These are phyloP conservation scores for Rhizophagus sp. DNA, from an alignment of 192 early-diverging fungal genomes.

Conservation along the genomic window DNA sequence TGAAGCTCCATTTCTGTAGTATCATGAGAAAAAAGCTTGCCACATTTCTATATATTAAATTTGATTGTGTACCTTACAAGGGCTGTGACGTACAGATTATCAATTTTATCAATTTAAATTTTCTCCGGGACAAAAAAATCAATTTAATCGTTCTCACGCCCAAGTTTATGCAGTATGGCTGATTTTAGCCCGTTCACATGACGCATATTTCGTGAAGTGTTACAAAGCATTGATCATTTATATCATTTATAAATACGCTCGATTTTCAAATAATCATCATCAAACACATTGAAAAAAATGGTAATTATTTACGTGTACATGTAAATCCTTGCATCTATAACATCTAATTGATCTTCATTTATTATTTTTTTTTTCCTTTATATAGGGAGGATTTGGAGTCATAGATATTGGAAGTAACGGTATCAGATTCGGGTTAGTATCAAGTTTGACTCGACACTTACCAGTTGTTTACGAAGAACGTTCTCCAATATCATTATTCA, in stretches of 20 bases:
- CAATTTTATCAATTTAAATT: too few relatives aligned
- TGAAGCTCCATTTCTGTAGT: constrained; percentile 42
- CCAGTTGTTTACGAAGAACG: constrained; percentile 58
- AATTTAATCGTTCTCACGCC: too few relatives aligned
- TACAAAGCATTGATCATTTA: too few relatives aligned
- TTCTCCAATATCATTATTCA: constrained; percentile 55
- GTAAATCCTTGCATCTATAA: background rate
- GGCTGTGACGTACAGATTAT: too few relatives aligned
- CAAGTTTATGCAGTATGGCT: too few relatives aligned
- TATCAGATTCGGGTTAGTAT: constrained; percentile 58
- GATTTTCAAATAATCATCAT: too few relatives aligned
- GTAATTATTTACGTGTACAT: too few relatives aligned
- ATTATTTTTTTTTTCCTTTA: background rate
- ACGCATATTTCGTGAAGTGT: too few relatives aligned
- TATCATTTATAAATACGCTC: too few relatives aligned
- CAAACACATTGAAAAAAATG: too few relatives aligned
- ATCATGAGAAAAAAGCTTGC: background rate
- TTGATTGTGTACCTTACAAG: background rate
- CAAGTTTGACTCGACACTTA: constrained; percentile 45
- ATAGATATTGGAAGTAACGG: constrained; percentile 65
- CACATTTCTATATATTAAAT: background rate
- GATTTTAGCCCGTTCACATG: too few relatives aligned
- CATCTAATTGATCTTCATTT: background rate
- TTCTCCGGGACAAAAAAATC: too few relatives aligned
- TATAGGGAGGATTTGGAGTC: constrained; percentile 36